Evolutionary conservation across 176 grass and related monocot species (phyloP).

Genomic region (Aegilops umbellulata): DNA sequence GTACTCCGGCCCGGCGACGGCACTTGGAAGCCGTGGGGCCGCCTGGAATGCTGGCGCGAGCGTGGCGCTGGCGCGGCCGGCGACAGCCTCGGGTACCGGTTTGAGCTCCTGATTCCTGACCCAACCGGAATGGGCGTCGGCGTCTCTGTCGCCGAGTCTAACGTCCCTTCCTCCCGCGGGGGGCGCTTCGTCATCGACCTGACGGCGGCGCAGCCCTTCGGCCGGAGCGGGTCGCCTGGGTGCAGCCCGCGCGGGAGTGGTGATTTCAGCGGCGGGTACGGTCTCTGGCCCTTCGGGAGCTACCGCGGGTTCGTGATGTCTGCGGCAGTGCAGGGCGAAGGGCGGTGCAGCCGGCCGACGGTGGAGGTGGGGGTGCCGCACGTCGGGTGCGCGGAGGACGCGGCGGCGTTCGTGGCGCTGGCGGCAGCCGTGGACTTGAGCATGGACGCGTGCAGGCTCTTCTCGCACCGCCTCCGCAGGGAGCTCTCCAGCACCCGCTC

Average conservation of each 20-base stretch:
- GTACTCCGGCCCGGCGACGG: slow-evolving; percentile 64
- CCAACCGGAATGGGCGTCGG: slow-evolving; percentile 24
- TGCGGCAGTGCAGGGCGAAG: slow-evolving; percentile 50
- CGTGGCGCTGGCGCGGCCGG: slow-evolving; percentile 23
- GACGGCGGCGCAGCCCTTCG: slow-evolving; percentile 39
- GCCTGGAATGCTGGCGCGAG: slow-evolving; percentile 75
- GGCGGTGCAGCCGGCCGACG: slow-evolving; percentile 27
- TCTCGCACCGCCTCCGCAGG: slow-evolving; percentile 54
- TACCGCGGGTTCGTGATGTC: slow-evolving; percentile 84
- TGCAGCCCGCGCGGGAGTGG: slow-evolving; percentile 58
- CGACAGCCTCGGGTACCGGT: slow-evolving; percentile 55
- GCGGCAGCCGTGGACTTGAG: slow-evolving; percentile 69
- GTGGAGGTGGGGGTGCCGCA: slow-evolving; percentile 70
- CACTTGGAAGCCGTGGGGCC: slow-evolving; percentile 74
- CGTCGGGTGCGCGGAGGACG: slow-evolving; percentile 71
- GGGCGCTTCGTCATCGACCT: slow-evolving; percentile 67
- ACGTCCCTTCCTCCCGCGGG: slow-evolving; percentile 29
- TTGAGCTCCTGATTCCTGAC: slow-evolving; percentile 46
- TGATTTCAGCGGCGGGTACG: slow-evolving; percentile 35
- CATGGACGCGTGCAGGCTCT: slow-evolving; percentile 70
- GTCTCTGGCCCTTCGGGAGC: slow-evolving; percentile 54
- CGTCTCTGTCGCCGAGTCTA: slow-evolving; percentile 49
- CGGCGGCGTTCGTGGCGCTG: slow-evolving; percentile 63
- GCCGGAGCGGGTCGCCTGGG: slow-evolving; percentile 34
- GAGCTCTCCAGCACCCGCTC: slow-evolving; percentile 36